A percentile compares a stretch with the other conserved stretches of the same genome.
Conservation (phyloP, 2,329 filamentous ascomycete genomes). For the Trichoderma sp. region DNA sequence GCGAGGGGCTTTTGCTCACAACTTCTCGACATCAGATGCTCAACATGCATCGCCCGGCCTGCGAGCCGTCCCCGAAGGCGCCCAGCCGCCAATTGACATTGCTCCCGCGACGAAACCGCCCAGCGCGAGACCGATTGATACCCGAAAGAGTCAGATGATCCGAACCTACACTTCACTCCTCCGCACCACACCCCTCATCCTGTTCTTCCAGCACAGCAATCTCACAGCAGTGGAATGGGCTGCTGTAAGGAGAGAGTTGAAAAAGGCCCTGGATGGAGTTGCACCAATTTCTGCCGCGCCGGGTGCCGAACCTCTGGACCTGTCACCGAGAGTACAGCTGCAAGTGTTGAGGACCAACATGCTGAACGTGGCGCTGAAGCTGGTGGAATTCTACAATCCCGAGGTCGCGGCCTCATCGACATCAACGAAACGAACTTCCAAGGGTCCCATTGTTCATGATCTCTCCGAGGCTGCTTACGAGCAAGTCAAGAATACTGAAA, state of each 20-base stretch:
- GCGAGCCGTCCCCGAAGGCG: slow-evolving; percentile 14
- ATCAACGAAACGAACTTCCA: slow-evolving; percentile 31
- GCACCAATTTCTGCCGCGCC: slow-evolving; percentile 30
- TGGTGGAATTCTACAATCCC: slow-evolving; percentile 78
- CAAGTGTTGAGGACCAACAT: slow-evolving; percentile 88
- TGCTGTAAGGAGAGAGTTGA: slow-evolving; percentile 44
- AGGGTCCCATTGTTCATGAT: slow-evolving; percentile 46
- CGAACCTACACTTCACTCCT: slow-evolving; percentile 86
- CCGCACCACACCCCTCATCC: slow-evolving; percentile 77
- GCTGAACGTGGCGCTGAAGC: slow-evolving; percentile 77
- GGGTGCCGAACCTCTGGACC: slow-evolving; percentile 38
- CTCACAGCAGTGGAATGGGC: slow-evolving; percentile 64
- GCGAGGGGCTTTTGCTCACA: slow-evolving; percentile 26
- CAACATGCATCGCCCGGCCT: slow-evolving; percentile 26
- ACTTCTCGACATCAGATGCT: slow-evolving; percentile 30
- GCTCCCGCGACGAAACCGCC: slow-evolving; percentile 75
- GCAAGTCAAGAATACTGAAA: slow-evolving; percentile 40
- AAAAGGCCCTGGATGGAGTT: slow-evolving; percentile 44
- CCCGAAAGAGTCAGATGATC: slow-evolving; percentile 84
- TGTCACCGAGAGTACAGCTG: slow-evolving; percentile 66
- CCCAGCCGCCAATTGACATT: slow-evolving; percentile 45
- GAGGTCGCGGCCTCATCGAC: slow-evolving; percentile 37
- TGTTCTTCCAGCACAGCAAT: slow-evolving; percentile 76
- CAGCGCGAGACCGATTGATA: slow-evolving; percentile 80
- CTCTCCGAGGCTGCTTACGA: slow-evolving; percentile 54